Conservation (phyloP, 768 basidiomycete genomes). For the Leccinellum luteum region DNA sequence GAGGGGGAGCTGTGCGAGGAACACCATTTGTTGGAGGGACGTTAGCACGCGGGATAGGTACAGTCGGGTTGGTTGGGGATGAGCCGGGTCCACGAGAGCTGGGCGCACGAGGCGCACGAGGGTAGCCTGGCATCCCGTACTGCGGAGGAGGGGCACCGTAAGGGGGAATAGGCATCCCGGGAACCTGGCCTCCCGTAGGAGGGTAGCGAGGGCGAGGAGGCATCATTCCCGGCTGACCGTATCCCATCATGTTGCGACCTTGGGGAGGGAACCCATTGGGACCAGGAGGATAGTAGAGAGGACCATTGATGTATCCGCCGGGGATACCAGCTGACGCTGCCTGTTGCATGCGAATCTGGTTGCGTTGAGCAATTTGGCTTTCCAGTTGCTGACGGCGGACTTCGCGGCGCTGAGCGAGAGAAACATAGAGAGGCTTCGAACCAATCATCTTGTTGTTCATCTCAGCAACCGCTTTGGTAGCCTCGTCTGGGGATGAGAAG, state of each 20-base stretch:
- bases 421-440: conserved; percentile 96
- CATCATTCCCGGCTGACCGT: conserved; percentile 85
- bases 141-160: conserved; percentile 75
- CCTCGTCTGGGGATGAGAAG: conserved; percentile 97
- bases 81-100: conserved; percentile 65
- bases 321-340: conserved; percentile 83
- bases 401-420: conserved; percentile 96
- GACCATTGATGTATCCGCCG: conserved; percentile 40
- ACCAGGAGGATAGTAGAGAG: conserved; percentile 77
- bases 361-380: conserved; percentile 97
- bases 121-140: conserved; percentile 70
- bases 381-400: conserved; percentile 98
- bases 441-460: conserved; percentile 99
- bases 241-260: conserved; percentile 67
- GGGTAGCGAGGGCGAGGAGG: conserved; percentile 85
- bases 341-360: conserved; percentile 94
- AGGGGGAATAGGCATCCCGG: conserved; percentile 76
- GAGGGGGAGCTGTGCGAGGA: conserved; percentile 45
- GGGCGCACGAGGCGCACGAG: conserved; percentile 58
- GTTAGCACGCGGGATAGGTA: conserved; percentile 62
- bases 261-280: conserved; percentile 75
- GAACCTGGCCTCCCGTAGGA: conserved; percentile 63
- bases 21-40: conserved; percentile 57
- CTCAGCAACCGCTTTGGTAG: conserved; percentile 98
- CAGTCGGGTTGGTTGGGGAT: conserved; percentile 64